These are phyloP conservation scores for Yamadazyma membranifaciens DNA, from an alignment of 1,139 yeast genomes.

Conservation along the genomic window DNA sequence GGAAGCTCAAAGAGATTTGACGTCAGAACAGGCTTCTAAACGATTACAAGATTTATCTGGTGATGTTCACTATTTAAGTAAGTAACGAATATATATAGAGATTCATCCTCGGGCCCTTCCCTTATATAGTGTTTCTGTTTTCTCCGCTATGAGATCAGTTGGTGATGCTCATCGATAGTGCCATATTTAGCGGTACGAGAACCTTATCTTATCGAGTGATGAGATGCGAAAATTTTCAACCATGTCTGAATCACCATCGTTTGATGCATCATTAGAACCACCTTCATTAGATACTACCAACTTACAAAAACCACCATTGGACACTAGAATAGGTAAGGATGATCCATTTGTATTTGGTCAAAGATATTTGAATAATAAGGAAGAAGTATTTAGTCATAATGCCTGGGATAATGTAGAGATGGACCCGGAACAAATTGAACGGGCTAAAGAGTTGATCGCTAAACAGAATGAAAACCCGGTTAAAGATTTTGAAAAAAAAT, in stretches of 20 bases:
- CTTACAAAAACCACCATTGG: conserved; percentile 16
- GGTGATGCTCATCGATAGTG: not conserved
- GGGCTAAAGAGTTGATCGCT: conserved; percentile 72
- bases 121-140: not conserved
- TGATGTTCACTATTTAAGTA: conserved; percentile 32
- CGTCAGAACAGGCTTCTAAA: conserved; percentile 73
- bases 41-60: conserved; percentile 48
- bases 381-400: conserved; percentile 87
- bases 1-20: conserved; percentile 75
- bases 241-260: not conserved
- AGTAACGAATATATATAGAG: conserved; percentile 1
- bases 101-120: not conserved
- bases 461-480: conserved; percentile 84
- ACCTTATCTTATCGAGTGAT: conserved; percentile 1
- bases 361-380: conserved; percentile 65
- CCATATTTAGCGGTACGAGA: not conserved
- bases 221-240: conserved; percentile 8
- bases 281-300: not conserved
- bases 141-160: not conserved
- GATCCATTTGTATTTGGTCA: conserved; percentile 92
- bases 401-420: conserved; percentile 99
- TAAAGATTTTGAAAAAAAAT: conserved; percentile 73
- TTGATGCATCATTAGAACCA: not conserved
- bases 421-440: conserved; percentile 84
- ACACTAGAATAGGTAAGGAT: conserved; percentile 74